These are phyloP conservation scores for Backusella liffmaniae DNA, from an alignment of 192 early-diverging fungal species.

Conservation along the genomic window DNA sequence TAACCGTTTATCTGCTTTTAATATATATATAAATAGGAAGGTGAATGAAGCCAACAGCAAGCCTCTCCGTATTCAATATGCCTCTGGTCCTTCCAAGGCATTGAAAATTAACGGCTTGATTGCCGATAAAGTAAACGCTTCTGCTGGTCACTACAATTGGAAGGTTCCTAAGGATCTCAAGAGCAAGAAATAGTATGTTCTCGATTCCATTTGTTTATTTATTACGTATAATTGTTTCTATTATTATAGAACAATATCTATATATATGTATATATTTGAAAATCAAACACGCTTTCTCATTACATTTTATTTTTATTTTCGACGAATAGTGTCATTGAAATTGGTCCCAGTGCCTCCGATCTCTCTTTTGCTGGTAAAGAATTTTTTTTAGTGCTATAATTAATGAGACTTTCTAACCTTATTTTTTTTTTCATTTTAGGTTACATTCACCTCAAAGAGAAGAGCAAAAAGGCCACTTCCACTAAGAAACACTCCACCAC, in stretches of 20 bases:
- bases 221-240: neutral
- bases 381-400: neutral
- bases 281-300: neutral
- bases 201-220: neutral
- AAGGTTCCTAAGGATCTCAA: constrained; percentile 7
- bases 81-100: constrained; percentile 8
- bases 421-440: neutral
- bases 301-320: constrained; percentile 2
- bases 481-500: neutral
- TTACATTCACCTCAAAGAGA: constrained; percentile 7
- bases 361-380: constrained; percentile 14
- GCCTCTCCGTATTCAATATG: constrained; percentile 1
- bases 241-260: neutral
- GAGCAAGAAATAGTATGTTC: constrained; percentile 20
- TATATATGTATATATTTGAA: neutral
- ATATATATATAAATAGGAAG: neutral
- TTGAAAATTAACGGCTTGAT: constrained; percentile 11
- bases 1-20: neutral
- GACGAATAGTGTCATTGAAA: constrained; percentile 20
- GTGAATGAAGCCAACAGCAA: neutral
- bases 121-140: constrained; percentile 1
- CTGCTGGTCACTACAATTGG: constrained; percentile 8
- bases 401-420: neutral
- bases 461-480: neutral
- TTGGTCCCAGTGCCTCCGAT: constrained; percentile 8